phyloP scores from a whole-genome alignment of 23 red algal genomes.

The Chondrus crispus region DNA sequence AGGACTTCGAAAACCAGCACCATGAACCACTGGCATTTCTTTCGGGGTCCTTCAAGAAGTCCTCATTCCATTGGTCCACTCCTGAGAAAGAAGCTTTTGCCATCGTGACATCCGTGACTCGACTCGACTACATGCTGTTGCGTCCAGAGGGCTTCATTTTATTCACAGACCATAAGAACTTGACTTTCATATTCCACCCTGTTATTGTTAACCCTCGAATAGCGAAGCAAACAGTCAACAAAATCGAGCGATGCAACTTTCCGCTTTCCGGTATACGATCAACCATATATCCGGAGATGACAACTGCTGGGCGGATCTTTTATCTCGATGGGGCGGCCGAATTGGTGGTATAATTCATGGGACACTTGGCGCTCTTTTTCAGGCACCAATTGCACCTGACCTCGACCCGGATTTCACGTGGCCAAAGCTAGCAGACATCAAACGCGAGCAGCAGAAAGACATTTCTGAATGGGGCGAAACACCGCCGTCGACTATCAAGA shows the following conservation, averaged over 20 bases:
- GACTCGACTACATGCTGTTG: not conserved
- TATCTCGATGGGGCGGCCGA: not conserved
- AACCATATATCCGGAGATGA: not conserved
- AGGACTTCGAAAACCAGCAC: not conserved
- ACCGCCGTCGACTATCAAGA: not conserved
- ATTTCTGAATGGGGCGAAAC: not conserved
- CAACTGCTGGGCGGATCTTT: not conserved
- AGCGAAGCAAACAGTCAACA: not conserved
- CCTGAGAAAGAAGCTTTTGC: slow-evolving; percentile 4
- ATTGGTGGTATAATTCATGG: not conserved
- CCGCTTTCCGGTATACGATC: not conserved
- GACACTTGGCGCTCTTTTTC: not conserved
- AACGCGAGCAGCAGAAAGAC: not conserved
- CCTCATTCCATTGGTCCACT: not conserved
- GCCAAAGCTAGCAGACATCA: not conserved
- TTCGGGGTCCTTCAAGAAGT: not conserved
- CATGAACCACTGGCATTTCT: slow-evolving; percentile 16
- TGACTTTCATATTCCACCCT: not conserved
- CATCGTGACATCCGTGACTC: not conserved
- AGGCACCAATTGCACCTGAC: not conserved
- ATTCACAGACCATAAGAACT: not conserved
- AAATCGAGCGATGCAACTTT: not conserved
- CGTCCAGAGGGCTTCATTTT: not conserved
- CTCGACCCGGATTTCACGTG: not conserved
- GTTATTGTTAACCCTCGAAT: not conserved